Base-by-base conservation (phyloP, 202 grass and related monocot species). In the Carex sylvatica region DNA sequence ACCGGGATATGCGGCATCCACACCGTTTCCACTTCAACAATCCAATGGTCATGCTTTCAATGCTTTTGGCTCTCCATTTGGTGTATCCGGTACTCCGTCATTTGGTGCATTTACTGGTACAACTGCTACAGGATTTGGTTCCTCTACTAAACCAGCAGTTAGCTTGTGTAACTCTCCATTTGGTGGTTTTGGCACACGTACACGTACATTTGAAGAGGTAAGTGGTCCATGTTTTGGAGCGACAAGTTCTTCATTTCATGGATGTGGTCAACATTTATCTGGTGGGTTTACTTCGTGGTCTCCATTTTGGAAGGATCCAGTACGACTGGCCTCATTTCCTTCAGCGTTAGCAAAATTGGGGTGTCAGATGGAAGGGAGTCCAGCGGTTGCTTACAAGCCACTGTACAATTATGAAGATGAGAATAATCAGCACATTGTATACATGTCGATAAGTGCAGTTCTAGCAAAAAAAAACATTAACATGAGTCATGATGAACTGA, bases 401-500 rank as follows among this genome's bases (percentile, higher is more conserved):
- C 46, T 49, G 11, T 49, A 12, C 46, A 49, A 49, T 49, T 12
- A 49, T 49, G 2, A 12, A 12, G 46, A 49, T 49, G 46, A 49
- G 46, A 49, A 49, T 49, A 49, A 49, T 49, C 46, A 12, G 46
- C 46, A 49, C 10, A 12, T 49, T 49, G 10, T 49, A 49, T 49
- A 49, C 46, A 49, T 49, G 46, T 13, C 46, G 46, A 70, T 70
- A 70, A n/a, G 28, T 9, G 66, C 66, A 42, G 40, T 70, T 30
- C 30, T 19, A 33, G 66, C 66, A 42, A 14, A 42, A 7, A 10
- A 70, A 8, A 30, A n/a, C 28, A 70, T 70, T 70, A 30, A 42
- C 66, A 70, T 70, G 31, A 70, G 30, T 7, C 66, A 70, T 42
- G 66, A 70, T 40, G 66, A 70, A 38, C 36, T 70, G 13, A 70